Evolutionary conservation across 768 basidiomycete genomes (phyloP).

Genomic region (Mycena vitilis): DNA sequence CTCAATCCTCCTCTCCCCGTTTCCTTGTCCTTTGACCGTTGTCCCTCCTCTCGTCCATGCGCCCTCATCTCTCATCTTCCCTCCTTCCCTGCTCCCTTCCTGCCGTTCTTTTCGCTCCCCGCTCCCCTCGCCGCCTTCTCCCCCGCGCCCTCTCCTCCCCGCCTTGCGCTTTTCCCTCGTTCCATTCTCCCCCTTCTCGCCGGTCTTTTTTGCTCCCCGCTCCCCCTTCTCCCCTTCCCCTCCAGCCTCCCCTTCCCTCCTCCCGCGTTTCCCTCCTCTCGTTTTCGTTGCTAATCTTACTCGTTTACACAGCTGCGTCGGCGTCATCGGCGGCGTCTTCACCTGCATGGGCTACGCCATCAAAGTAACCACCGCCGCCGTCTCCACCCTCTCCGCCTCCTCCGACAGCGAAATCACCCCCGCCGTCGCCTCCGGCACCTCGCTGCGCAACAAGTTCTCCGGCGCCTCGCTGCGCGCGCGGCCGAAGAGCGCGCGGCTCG

Average conservation of each 20-base stretch:
- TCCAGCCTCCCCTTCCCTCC: too few species aligned
- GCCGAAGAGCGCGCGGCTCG: constrained; percentile 54
- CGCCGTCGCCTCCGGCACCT: constrained; percentile 72
- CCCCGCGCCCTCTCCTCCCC: too few species aligned
- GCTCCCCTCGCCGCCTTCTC: too few species aligned
- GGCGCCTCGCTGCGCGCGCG: constrained; percentile 74
- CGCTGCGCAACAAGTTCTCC: constrained; percentile 74
- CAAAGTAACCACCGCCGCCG: constrained; percentile 70
- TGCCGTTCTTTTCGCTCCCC: not conserved
- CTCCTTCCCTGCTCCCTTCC: not conserved
- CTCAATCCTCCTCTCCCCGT: too few species aligned
- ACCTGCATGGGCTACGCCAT: constrained; percentile 86
- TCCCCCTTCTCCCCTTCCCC: not conserved
- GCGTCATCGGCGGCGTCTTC: constrained; percentile 94
- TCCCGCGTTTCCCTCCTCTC: too few species aligned
- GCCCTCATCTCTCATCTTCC: too few species aligned
- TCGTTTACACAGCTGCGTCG: constrained; percentile 68
- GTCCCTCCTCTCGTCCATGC: too few species aligned
- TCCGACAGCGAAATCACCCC: constrained; percentile 58
- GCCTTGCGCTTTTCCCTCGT: too few species aligned
- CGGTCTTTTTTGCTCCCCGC: too few species aligned
- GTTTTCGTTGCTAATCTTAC: too few species aligned
- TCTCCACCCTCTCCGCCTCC: constrained; percentile 71
- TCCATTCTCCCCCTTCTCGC: too few species aligned
- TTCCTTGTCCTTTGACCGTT: too few species aligned